Evolutionary conservation across 768 basidiomycete genomes (phyloP).

Genomic region (Polyporus arcularius): DNA sequence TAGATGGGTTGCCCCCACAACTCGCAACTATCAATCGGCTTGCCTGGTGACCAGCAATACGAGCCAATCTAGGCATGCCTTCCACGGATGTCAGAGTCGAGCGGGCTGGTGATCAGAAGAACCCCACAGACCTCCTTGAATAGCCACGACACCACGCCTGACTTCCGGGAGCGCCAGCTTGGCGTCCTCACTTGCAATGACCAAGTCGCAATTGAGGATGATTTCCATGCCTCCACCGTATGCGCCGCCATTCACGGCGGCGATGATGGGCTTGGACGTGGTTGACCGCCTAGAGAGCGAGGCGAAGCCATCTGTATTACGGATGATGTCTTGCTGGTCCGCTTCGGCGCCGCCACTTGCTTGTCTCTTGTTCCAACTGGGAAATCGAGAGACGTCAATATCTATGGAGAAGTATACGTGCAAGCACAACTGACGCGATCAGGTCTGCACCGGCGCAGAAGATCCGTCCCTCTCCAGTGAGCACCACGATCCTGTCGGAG

Average conservation of each 20-base stretch:
- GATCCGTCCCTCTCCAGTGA: slow-evolving; percentile 70
- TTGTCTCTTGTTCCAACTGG: slow-evolving; percentile 63
- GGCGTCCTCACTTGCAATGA: slow-evolving; percentile 66
- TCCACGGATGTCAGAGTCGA: neutral
- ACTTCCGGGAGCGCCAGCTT: slow-evolving; percentile 79
- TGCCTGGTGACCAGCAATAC: slow-evolving; percentile 77
- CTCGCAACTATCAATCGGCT: slow-evolving; percentile 7
- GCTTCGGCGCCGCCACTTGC: slow-evolving; percentile 38
- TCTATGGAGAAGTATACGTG: neutral
- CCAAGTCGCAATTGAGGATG: slow-evolving; percentile 75
- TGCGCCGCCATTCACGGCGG: slow-evolving; percentile 74
- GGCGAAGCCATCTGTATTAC: slow-evolving; percentile 63
- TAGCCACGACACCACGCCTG: slow-evolving; percentile 72
- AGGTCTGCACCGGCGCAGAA: slow-evolving; percentile 86
- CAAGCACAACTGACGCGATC: slow-evolving; percentile 52
- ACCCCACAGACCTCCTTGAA: slow-evolving; percentile 60
- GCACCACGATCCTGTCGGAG: slow-evolving; percentile 61
- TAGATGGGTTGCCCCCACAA: slow-evolving; percentile 7
- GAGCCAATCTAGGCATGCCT: slow-evolving; percentile 68
- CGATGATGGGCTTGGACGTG: slow-evolving; percentile 73
- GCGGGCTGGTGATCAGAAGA: neutral
- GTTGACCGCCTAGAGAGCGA: slow-evolving; percentile 66
- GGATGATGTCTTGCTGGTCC: slow-evolving; percentile 44
- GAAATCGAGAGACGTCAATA: neutral
- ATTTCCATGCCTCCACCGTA: slow-evolving; percentile 38